phyloP scores from a whole-genome alignment of 192 early-diverging fungal species.

The Mortierella claussenii region DNA sequence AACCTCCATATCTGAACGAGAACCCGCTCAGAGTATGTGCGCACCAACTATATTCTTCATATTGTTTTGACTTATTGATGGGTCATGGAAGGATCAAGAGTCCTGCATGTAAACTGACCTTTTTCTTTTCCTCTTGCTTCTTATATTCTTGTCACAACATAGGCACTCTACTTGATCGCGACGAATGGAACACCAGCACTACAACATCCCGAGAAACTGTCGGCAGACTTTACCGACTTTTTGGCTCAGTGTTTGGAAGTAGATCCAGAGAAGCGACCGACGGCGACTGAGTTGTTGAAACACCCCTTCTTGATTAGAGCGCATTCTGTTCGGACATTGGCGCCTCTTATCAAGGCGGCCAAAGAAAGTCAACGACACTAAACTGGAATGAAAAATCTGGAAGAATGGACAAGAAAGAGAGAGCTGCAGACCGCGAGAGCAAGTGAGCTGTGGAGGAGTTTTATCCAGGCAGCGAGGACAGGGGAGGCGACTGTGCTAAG shows the following conservation, averaged over 20 bases:
- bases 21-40: conserved; percentile 80
- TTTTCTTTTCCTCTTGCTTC: not conserved
- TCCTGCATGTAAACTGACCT: no score
- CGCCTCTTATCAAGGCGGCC: conserved; percentile 81
- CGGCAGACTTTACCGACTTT: conserved; percentile 84
- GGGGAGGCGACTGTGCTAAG: no score
- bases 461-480: no score
- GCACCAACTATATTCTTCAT: conserved; percentile 63
- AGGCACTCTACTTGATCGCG: conserved; percentile 93
- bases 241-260: conserved; percentile 84
- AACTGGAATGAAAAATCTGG: no score
- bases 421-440: no score
- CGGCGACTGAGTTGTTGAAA: conserved; percentile 78
- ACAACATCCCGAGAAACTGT: conserved; percentile 85
- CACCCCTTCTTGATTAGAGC: conserved; percentile 90
- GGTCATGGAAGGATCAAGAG: not conserved
- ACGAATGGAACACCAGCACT: conserved; percentile 94
- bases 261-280: conserved; percentile 82
- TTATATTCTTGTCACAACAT: not conserved
- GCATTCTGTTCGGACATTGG: conserved; percentile 63
- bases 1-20: conserved; percentile 96
- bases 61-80: no score
- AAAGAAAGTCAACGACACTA: conserved; percentile 62
- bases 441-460: no score
- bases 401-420: no score